Base-by-base conservation (phyloP, 495 filamentous ascomycete genomes). In the Penicillium lividum region DNA sequence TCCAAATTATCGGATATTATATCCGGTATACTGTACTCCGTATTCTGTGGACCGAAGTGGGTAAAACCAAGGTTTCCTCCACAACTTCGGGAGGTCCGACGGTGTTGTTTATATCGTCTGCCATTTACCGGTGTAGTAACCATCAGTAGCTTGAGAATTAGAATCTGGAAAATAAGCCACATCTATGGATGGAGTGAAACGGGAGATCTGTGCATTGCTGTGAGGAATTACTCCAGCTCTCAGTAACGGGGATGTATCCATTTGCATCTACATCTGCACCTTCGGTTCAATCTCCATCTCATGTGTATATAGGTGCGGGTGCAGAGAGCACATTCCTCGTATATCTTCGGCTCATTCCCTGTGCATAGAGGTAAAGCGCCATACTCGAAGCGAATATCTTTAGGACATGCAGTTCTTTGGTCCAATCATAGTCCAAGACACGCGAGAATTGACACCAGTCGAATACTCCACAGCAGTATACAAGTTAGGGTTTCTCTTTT, bases 401-500 rank as follows among this genome's bases (percentile, higher is more conserved):
- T 11, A 50, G 11, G 49, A 52, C 27, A 25, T 22, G 9, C 10
- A 49, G 28, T n/a, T 31, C 7, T 16, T 52, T 33, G 33, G 31
- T 27, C 49, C 33, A 52, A 52, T 52, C 33, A 40, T 40, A 28
- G 8, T 4, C 18, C 31, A n/a, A 38, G 7, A 52, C 15, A 52
- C n/a, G 7, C 31, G 49, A 52, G 2, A 40, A 40, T 25, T 52
- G 49, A 28, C 34, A 11, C 27, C 5, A 51, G 18, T 33, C 29
- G 1, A 47, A 47, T 3, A 10, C 44, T 40, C 38, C 38, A 40
- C 38, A n/a, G 38, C 9, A 40, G 38, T 7, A 15, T 15, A 16
- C 7, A 15, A 9, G 43, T 46, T 27, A 46, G 43, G 43, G 22
- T 40, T 40, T 16, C 3, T 40, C n/a, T 15, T 15, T 38, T 4